These are phyloP conservation scores for Phlyctochytrium arcticum DNA, from an alignment of 192 early-diverging fungal species.

Conservation along the genomic window DNA sequence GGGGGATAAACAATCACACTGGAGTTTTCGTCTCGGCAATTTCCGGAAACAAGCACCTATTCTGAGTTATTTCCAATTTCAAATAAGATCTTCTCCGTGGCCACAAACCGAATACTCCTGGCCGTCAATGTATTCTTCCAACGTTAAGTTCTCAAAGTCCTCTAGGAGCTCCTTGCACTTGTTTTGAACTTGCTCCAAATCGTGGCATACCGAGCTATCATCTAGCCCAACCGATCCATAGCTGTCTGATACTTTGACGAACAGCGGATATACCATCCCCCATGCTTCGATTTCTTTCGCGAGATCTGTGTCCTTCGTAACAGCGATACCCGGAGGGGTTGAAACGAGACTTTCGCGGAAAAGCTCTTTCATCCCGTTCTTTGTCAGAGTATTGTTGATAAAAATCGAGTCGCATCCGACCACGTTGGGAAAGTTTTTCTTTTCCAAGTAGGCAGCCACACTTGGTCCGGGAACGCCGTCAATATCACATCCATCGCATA, in stretches of 20 bases:
- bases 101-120: slow-evolving; percentile 40
- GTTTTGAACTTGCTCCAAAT: slow-evolving; percentile 16
- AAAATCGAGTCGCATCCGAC: slow-evolving; percentile 39
- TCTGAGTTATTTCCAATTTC: too few species aligned
- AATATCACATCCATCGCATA: slow-evolving; percentile 37
- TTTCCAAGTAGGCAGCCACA: slow-evolving; percentile 35
- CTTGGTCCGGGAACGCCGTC: slow-evolving; percentile 38
- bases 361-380: slow-evolving; percentile 40
- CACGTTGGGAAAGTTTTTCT: slow-evolving; percentile 28
- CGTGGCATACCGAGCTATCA: slow-evolving; percentile 33
- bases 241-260: slow-evolving; percentile 35
- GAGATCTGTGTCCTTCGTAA: slow-evolving; percentile 21
- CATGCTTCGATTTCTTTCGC: slow-evolving; percentile 16
- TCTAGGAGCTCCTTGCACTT: slow-evolving; percentile 22
- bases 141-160: slow-evolving; percentile 29
- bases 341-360: slow-evolving; percentile 34
- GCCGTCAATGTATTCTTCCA: slow-evolving; percentile 41
- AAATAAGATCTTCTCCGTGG: too few species aligned
- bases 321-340: slow-evolving; percentile 31
- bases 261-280: slow-evolving; percentile 38
- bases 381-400: slow-evolving; percentile 38
- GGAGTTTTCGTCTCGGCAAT: slow-evolving; percentile 29
- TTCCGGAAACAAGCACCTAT: slow-evolving; percentile 36
- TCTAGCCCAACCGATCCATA: slow-evolving; percentile 37
- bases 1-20: slow-evolving; percentile 34